Base-by-base conservation (phyloP, 345 rosid genomes). In the Rhodomyrtus tomentosa region DNA sequence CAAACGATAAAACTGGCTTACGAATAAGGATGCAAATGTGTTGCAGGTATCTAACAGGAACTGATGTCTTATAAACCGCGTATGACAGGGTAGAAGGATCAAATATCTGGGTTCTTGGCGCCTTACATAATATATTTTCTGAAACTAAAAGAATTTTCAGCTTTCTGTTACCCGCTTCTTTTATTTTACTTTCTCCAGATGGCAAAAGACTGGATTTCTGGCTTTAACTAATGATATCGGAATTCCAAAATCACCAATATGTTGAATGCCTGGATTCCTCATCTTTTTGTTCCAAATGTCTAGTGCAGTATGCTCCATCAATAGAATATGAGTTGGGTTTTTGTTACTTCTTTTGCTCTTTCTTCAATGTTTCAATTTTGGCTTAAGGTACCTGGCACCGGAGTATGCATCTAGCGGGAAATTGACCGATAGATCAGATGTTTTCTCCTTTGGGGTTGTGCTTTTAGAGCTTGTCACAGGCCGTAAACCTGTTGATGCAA, bases 401-500 rank as follows among this genome's bases (percentile, higher is more conserved):
- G 99, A 95, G 89, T 96, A 98, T 88, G 99, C 99, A 80, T 91
- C 94, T 27, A 98, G 99, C 55, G 99, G 99, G 82, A 98, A 98
- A 85, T 85, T 98, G 87, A 96, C 98, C 3, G 99, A 96, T 88
- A 92, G 96, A 88, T 98, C 99, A 25, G 99, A 98, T 83, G 99
- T 96, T 40, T 96, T 85, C 91, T 98, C 99, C 25, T 98, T 96
- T 83, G 99, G 98, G 55, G 99, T 98, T 56, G 99, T 96, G 84
- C 97, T 98, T 85, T 91, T 98, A 8, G 99, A 98, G 90, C 96
- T 98, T 86, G 87, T 98, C 87, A 98, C 98, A 5, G 99, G 99
- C 81, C 95, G 98, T 42, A 98, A 91, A 91, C 98, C 99, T 54
- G 92, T 96, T 56, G 99, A 97, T 87, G 86, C 95, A 68, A 87